These are phyloP conservation scores for Penicillium ucsense DNA, from an alignment of 495 filamentous ascomycete species.

Conservation along the genomic window DNA sequence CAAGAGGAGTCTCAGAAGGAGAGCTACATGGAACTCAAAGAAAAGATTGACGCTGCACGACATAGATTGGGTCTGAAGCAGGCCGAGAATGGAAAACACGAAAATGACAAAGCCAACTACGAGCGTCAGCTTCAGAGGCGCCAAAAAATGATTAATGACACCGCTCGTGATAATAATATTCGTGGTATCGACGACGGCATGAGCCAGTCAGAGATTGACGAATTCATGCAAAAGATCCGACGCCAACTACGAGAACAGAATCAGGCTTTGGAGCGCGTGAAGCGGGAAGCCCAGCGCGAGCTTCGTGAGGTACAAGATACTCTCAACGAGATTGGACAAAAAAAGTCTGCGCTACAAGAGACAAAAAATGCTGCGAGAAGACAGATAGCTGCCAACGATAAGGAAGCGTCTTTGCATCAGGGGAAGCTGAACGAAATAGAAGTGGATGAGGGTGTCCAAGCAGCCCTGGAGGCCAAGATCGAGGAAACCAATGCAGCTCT, in stretches of 20 bases:
- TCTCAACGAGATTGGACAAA: slow-evolving; percentile 60
- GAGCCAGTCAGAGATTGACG: slow-evolving; percentile 58
- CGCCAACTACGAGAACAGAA: slow-evolving; percentile 70
- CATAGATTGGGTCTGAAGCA: slow-evolving; percentile 58
- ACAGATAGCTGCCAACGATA: slow-evolving; percentile 60
- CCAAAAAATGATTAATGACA: slow-evolving; percentile 62
- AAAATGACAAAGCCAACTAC: slow-evolving; percentile 79
- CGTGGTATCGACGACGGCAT: slow-evolving; percentile 74
- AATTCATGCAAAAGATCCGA: slow-evolving; percentile 70
- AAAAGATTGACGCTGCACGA: slow-evolving; percentile 49
- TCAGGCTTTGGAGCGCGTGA: slow-evolving; percentile 60
- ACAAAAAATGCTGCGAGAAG: slow-evolving; percentile 59
- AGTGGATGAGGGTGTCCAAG: slow-evolving; percentile 74
- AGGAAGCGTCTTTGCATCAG: slow-evolving; percentile 51
- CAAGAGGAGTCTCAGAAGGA: slow-evolving; percentile 52
- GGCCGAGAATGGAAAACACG: slow-evolving; percentile 70
- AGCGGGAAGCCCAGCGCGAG: slow-evolving; percentile 60
- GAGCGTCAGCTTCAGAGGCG: slow-evolving; percentile 66
- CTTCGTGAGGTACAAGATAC: slow-evolving; percentile 52
- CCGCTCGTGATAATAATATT: slow-evolving; percentile 69
- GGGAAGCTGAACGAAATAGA: slow-evolving; percentile 56
- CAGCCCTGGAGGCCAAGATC: slow-evolving; percentile 59
- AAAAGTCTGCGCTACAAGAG: slow-evolving; percentile 56
- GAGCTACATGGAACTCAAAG: slow-evolving; percentile 52
- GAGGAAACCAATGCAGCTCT: slow-evolving; percentile 59